phyloP scores from a whole-genome alignment of 139 green algal species.

The Chlamydomonas asymmetrica region DNA sequence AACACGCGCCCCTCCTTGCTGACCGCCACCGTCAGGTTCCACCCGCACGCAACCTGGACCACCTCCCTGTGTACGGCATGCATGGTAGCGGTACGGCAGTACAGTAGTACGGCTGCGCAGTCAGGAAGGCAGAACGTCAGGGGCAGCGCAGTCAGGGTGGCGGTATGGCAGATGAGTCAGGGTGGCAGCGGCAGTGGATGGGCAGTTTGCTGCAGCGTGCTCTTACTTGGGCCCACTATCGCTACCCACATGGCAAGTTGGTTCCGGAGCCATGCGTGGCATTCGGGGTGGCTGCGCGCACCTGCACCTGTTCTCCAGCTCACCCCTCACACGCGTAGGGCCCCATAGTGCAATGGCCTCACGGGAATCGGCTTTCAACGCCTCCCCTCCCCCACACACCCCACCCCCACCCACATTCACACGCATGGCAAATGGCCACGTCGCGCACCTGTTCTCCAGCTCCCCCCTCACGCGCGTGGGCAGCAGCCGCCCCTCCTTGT shows the following conservation, averaged over 20 bases:
- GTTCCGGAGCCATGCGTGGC: no score
- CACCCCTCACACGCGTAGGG: slow-evolving; percentile 55
- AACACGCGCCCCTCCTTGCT: slow-evolving; percentile 66
- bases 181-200: no score
- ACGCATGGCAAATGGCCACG: no score
- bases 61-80: no score
- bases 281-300: no score
- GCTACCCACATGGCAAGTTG: no score
- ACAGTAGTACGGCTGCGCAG: no score
- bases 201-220: no score
- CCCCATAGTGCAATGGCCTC: no score
- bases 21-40: slow-evolving; percentile 78
- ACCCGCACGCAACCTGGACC: slow-evolving; percentile 73
- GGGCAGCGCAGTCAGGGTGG: not conserved
- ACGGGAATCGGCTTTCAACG: not conserved
- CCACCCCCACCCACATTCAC: slow-evolving; percentile 17
- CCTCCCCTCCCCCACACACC: not conserved
- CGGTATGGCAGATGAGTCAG: not conserved
- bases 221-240: no score
- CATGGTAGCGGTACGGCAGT: no score
- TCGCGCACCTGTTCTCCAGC: slow-evolving; percentile 38
- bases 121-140: no score
- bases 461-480: slow-evolving; percentile 56
- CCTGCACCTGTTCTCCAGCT: slow-evolving; percentile 43
- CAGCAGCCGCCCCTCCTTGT: slow-evolving; percentile 56